These are phyloP conservation scores for Paramecium pentaurelia DNA, from an alignment of 73 alveolate species.

Conservation along the genomic window DNA sequence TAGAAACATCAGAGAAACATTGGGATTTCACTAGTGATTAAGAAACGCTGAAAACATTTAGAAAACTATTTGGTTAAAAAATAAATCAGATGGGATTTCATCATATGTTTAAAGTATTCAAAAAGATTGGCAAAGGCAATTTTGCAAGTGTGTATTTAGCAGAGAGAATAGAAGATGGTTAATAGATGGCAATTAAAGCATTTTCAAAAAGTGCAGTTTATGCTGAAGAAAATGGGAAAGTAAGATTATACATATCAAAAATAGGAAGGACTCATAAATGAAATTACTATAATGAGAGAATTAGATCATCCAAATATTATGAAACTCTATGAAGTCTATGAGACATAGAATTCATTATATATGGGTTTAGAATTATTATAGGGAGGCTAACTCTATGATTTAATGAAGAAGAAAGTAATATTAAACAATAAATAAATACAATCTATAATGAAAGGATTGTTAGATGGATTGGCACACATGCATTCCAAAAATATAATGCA, in stretches of 20 bases:
- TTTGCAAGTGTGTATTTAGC: constrained; percentile 61
- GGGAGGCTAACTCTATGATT: constrained; percentile 56
- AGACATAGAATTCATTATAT: constrained; percentile 52
- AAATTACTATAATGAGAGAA: constrained; percentile 58
- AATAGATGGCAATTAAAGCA: constrained; percentile 57
- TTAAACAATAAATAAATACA: background rate
- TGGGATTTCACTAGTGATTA: constrained; percentile 43
- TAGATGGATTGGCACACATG: constrained; percentile 60
- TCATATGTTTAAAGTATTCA: constrained; percentile 53
- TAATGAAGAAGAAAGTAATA: constrained; percentile 48
- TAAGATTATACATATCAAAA: background rate
- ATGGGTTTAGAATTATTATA: constrained; percentile 53
- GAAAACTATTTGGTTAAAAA: constrained; percentile 44
- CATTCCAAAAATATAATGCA: constrained; percentile 53
- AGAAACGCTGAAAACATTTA: constrained; percentile 35
- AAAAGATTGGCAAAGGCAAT: constrained; percentile 63
- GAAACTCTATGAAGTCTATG: constrained; percentile 55
- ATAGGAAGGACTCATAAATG: constrained; percentile 57
- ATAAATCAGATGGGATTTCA: constrained; percentile 58
- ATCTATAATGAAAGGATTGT: constrained; percentile 49
- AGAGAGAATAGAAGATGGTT: constrained; percentile 52
- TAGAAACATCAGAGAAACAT: background rate
- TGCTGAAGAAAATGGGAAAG: constrained; percentile 60
- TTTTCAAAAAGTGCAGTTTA: constrained; percentile 59
- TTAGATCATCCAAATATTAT: constrained; percentile 51